Percentiles rank a stretch among this genome's conserved stretches.
These are phyloP conservation scores for Cyphellophora europaea DNA, from an alignment of 2,329 filamentous ascomycete species.

Conservation along the genomic window DNA sequence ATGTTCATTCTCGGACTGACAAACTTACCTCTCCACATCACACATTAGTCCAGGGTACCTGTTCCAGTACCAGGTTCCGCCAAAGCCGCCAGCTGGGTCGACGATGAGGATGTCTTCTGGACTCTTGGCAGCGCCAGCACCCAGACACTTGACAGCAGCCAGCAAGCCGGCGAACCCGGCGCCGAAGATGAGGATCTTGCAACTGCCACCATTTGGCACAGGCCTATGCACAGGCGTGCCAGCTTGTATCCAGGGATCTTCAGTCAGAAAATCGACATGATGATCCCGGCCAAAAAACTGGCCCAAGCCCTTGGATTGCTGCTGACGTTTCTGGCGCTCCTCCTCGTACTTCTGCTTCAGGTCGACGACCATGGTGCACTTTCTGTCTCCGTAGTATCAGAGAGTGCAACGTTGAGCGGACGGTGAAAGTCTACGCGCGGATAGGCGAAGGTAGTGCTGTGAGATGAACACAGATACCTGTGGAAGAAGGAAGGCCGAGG, in stretches of 20 bases:
- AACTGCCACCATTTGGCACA: background rate
- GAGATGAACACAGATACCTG: too few relatives aligned
- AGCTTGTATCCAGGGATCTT: background rate
- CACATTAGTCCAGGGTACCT: slow-evolving; percentile 41
- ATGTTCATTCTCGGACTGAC: too few relatives aligned
- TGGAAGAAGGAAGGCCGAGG: too few relatives aligned
- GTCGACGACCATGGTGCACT: too few relatives aligned
- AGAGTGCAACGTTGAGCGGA: too few relatives aligned
- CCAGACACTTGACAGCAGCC: slow-evolving; percentile 6
- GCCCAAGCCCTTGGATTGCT: background rate
- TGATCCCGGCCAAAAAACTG: slow-evolving; percentile 2
- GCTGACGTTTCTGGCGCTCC: slow-evolving; percentile 8
- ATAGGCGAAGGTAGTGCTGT: too few relatives aligned
- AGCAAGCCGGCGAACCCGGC: slow-evolving; percentile 12
- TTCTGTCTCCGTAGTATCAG: too few relatives aligned
- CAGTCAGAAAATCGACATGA: background rate
- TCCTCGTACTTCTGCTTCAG: slow-evolving; percentile 7
- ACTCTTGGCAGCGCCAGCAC: background rate
- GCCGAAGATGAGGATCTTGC: slow-evolving; percentile 10
- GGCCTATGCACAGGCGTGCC: background rate
- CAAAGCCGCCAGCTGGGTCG: slow-evolving; percentile 33
- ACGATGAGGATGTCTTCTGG: slow-evolving; percentile 10
- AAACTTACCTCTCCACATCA: slow-evolving; percentile 28
- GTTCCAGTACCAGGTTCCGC: slow-evolving; percentile 38
- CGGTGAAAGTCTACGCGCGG: too few relatives aligned